Conservation (phyloP, 345 rosid species). For the Eucalyptus paniculata region DNA sequence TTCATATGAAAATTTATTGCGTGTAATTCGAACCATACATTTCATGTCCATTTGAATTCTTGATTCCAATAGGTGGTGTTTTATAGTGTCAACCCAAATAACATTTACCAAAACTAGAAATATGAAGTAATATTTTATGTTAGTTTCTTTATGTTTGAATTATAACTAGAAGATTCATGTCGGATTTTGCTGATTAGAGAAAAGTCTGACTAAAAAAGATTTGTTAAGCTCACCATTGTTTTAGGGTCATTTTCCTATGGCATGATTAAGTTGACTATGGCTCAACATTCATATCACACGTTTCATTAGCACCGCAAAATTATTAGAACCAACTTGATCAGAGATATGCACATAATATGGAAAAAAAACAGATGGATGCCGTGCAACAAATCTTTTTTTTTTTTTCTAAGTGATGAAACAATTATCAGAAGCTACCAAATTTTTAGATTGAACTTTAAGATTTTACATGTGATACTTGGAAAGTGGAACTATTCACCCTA, state of each 20-base stretch:
- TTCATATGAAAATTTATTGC: too few relatives aligned
- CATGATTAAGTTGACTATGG: neutral
- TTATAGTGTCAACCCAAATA: too few relatives aligned
- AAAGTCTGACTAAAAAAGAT: neutral
- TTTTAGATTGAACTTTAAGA: neutral
- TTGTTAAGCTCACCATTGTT: neutral
- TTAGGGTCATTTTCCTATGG: neutral
- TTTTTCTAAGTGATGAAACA: neutral
- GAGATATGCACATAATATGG: neutral
- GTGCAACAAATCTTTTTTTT: neutral
- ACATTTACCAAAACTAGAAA: too few relatives aligned
- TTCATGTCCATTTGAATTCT: too few relatives aligned
- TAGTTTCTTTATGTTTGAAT: neutral
- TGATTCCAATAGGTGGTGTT: too few relatives aligned
- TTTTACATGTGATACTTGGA: neutral
- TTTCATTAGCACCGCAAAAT: neutral
- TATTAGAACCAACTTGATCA: neutral
- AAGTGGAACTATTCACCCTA: neutral
- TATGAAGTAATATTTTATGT: too few relatives aligned
- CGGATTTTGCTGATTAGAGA: neutral
- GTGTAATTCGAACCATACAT: too few relatives aligned
- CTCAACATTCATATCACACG: neutral
- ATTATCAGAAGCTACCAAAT: neutral
- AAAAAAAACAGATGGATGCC: neutral
- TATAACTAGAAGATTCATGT: neutral